Conservation (phyloP, 148 eudicot genomes). For the Rhododendron vialii region DNA sequence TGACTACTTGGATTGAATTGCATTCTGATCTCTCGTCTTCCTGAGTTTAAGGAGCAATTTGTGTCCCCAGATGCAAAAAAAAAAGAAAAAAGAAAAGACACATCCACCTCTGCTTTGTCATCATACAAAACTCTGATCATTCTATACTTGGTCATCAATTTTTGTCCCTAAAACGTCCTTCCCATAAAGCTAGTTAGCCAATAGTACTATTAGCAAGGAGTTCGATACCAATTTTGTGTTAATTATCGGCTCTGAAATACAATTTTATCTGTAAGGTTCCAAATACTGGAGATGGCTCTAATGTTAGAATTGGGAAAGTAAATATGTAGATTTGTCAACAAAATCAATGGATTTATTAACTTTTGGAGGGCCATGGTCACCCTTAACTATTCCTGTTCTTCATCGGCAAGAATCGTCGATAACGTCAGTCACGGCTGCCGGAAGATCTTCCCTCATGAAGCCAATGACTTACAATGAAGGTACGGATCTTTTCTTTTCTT, state of each 20-base stretch:
- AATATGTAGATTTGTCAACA: background rate
- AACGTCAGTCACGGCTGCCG: background rate
- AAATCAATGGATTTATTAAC: background rate
- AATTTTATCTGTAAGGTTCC: background rate
- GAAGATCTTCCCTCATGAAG: background rate
- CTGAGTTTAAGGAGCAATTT: background rate
- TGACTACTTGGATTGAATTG: background rate
- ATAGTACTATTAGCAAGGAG: background rate
- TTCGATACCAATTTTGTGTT: background rate
- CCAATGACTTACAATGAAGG: background rate
- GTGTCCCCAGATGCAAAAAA: background rate
- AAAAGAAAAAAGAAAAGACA: background rate
- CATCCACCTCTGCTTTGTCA: background rate
- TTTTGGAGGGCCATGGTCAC: background rate
- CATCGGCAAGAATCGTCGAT: background rate
- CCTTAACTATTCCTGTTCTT: background rate
- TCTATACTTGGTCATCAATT: too few species aligned
- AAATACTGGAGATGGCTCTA: background rate
- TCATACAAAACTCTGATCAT: background rate
- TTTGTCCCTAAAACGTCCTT: background rate
- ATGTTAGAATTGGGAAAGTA: background rate
- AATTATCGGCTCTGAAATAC: background rate
- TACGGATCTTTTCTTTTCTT: background rate
- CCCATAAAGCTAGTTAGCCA: background rate
- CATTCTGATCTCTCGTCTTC: background rate